Conservation (phyloP, 768 basidiomycete genomes). For the Galerina sulciceps region DNA sequence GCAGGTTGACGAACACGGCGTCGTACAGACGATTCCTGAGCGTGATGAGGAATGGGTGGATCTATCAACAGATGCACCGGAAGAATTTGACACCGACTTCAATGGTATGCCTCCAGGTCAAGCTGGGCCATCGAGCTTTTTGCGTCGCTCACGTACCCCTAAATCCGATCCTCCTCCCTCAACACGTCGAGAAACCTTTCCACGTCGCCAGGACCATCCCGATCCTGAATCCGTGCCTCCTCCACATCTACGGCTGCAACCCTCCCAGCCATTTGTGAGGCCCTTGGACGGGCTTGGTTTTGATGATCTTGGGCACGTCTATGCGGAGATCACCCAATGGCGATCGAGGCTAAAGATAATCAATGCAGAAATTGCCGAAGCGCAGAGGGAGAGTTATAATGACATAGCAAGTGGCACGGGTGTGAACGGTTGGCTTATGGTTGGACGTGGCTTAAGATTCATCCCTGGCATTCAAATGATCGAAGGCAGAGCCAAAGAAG, state of each 20-base stretch:
- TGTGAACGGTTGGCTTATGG: constrained; percentile 79
- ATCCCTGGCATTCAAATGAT: constrained; percentile 71
- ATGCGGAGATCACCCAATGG: constrained; percentile 72
- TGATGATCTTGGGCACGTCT: constrained; percentile 66
- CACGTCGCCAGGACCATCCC: constrained; percentile 44
- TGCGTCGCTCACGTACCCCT: constrained; percentile 38
- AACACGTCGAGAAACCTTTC: constrained; percentile 65
- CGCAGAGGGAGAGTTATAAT: constrained; percentile 67
- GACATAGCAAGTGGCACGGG: constrained; percentile 73
- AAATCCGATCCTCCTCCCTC: constrained; percentile 38
- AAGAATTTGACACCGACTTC: constrained; percentile 39
- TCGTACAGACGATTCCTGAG: constrained; percentile 30
- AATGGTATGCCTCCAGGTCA: constrained; percentile 39
- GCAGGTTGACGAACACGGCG: constrained; percentile 40
- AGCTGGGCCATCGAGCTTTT: constrained; percentile 40
- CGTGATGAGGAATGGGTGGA: constrained; percentile 64
- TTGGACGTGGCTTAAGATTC: constrained; percentile 69
- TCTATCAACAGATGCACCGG: constrained; percentile 48
- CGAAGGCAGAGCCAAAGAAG: constrained; percentile 81
- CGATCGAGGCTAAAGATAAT: constrained; percentile 71
- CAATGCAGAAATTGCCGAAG: constrained; percentile 73
- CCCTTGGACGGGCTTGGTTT: constrained; percentile 76
- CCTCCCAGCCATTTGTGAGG: constrained; percentile 71
- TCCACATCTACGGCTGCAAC: constrained; percentile 72
- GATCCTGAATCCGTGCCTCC: constrained; percentile 50